Base-by-base conservation (phyloP, 108 stramenopile genomes). In the Poteriospumella lacustris region DNA sequence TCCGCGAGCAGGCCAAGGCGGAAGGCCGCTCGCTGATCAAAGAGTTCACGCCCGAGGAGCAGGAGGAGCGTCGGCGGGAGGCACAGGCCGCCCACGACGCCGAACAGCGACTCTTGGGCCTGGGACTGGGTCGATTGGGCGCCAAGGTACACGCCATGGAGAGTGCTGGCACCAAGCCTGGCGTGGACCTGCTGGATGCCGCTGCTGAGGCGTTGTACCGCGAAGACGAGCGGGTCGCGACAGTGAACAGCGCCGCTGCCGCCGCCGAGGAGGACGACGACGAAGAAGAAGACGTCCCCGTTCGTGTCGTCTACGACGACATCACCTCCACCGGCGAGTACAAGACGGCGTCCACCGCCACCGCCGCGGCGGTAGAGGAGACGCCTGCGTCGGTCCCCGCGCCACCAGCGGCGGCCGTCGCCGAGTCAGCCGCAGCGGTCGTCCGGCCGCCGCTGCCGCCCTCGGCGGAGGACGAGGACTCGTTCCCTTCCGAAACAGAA, bases 21-120 rank as follows among this genome's bases (percentile, higher is more conserved):
- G 70, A 3, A 38, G 44, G 70, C 5, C 36, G 41, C 12, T 5
- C n/a, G 12, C 47, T 52, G 9, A 73, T 73, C 36, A 73, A n/a
- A 19, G 12, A 5, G 3, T 73, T 73, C 31, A 73, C 70, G 5
- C 36, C 38, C 12, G 70, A 73, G 41, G 70, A 73, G 36, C 44
- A 44, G 31, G 70, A 44, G 28, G 12, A 44, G 43, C 70, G 70
- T 3, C n/a, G 36, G 42, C 43, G 47, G 3, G 70, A 73, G 42
- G 70, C 70, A 12, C 9, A 56, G 41, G 44, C 12, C 9, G 70
- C 70, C 9, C 9, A 3, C 5, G 70, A 73, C 9, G 70, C 43
- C 12, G 70, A 73, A 24, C 26, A 24, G 33, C 19, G 36, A 40
- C 19, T 68, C 19, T 19, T 68, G 19, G 64, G 24, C 15, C 36